Evolutionary conservation across 495 filamentous ascomycete species (phyloP), one percentile per base, ranked within the genome.

Genomic region (Copromyces sp.): DNA sequence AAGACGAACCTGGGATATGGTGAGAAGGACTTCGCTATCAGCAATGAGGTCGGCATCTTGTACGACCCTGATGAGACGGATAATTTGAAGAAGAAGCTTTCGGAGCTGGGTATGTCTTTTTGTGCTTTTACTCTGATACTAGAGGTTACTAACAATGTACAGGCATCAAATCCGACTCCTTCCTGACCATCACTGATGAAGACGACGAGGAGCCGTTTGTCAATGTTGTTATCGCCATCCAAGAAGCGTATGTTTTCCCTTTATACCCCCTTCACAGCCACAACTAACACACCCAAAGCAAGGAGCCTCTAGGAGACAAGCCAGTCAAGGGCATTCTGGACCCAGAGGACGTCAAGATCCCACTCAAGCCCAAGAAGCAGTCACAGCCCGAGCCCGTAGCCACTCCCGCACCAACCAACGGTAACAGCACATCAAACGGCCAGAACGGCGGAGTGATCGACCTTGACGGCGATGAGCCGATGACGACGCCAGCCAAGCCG

Each of bases 31-130:
- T 87, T 98, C 42, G 90, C 89, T 14, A 84, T 99, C 72, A 89
- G 87, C 73, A 94, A 87, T 68, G 90, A 91, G 3, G 80, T 84
- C n/a, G 90, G 89, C 68, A 82, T 91, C 9, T 84, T 98, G 6
- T 99, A 96, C 77, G 95, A 98, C 77, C 88, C 89, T 0, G 95
- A 98, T 71, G 85, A 94, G 74, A 93, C 93, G 8, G 94, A 97
- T 73, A 95, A 98, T 74, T 82, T 98, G 1, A 78, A 81, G 1
- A 95, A 93, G 83, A 92, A 89, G 61, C 86, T 99, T 38, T 84
- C 80, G 24, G 92, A 97, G n/a, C 84, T 97, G 2, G 94, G 93
- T 77, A 84, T 89, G 79, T 75, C 38, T 42, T 29, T 29, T 24
- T 24, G 24, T 24, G 24, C 71, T 3, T n/a, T 37, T 44, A 17